Percentiles rank a stretch among this genome's conserved stretches.
Conservation (phyloP, 75 land plant genomes). For the Sequoiadendron giganteum region DNA sequence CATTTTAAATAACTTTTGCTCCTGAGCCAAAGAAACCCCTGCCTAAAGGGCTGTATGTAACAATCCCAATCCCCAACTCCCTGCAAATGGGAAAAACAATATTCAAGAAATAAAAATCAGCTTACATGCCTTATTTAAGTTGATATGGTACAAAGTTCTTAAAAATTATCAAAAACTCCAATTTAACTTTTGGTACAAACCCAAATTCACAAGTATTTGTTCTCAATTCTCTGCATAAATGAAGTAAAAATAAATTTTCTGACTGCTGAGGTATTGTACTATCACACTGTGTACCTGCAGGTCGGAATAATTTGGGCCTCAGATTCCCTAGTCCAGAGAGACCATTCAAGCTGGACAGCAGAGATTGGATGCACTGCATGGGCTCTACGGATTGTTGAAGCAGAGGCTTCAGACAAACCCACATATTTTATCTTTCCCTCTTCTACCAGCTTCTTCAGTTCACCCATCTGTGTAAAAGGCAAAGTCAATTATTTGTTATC, state of each 20-base stretch:
- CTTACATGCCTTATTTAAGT: too few relatives aligned
- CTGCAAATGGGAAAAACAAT: background rate
- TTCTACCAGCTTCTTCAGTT: too few relatives aligned
- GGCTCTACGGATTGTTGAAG: constrained; percentile 44
- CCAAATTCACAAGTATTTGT: too few relatives aligned
- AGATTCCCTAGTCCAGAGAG: constrained; percentile 33
- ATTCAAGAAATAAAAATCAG: too few relatives aligned
- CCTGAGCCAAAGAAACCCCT: background rate
- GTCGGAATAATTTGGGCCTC: constrained; percentile 32
- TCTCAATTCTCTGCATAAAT: too few relatives aligned
- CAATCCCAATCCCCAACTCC: background rate
- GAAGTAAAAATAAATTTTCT: too few relatives aligned
- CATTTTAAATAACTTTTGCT: background rate
- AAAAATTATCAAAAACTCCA: too few relatives aligned
- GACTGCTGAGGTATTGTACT: too few relatives aligned
- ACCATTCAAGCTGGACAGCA: constrained; percentile 38
- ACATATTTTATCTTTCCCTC: constrained; percentile 19
- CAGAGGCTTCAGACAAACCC: constrained; percentile 31
- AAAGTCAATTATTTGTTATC: too few relatives aligned
- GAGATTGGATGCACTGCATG: constrained; percentile 67
- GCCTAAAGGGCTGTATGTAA: background rate
- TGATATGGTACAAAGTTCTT: too few relatives aligned
- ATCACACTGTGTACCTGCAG: constrained; percentile 19
- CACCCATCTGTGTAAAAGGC: too few relatives aligned
- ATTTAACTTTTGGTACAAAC: too few relatives aligned